Base-by-base conservation (phyloP, 1,139 yeast species). In the Arxiozyma bovina region DNA sequence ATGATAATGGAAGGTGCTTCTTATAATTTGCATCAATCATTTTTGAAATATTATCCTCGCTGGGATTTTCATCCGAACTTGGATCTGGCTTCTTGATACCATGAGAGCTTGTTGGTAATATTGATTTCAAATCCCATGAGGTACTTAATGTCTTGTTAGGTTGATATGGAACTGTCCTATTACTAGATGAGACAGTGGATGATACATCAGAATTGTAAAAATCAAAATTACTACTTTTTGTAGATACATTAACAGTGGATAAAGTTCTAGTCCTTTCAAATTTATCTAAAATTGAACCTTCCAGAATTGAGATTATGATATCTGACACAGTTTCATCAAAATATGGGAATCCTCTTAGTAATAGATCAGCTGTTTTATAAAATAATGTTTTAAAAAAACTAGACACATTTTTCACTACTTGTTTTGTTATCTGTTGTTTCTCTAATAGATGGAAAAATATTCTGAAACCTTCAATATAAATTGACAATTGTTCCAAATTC, bases 401-500 rank as follows among this genome's bases (percentile, higher is more conserved):
- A 0, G 65, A 60, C 1, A 63, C 58, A 25, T 57, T 54, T 17
- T 44, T 47, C 2, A 66, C 65, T 12, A 61, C 58, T 22, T 54
- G 58, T 41, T 58, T 57, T 34, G 60, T 55, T n/a, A 62, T 50
- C 40, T 51, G 55, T 9, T 59, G 56, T 21, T 60, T 59, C 34
- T 61, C 61, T n/a, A 63, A 59, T 20, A 65, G 50, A 53, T 66
- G 63, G 48, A 67, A 65, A 42, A 63, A 66, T 1, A 65, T 58
- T 50, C 66, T 62, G 42, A 66, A 65, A 2, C 70, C 70, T 54
- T 67, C 70, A 1, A 70, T 62, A 48, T 66, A 62, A 9, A 67
- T 55, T 38, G 61, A 55, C 22, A 67, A 50, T 38, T 57, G 60
- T 40, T 57, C 54, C n/a, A 63, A 55, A 47, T 65, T 62, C 17